These are phyloP conservation scores for Lantana camara DNA, from an alignment of 257 asterid species.

Conservation along the genomic window DNA sequence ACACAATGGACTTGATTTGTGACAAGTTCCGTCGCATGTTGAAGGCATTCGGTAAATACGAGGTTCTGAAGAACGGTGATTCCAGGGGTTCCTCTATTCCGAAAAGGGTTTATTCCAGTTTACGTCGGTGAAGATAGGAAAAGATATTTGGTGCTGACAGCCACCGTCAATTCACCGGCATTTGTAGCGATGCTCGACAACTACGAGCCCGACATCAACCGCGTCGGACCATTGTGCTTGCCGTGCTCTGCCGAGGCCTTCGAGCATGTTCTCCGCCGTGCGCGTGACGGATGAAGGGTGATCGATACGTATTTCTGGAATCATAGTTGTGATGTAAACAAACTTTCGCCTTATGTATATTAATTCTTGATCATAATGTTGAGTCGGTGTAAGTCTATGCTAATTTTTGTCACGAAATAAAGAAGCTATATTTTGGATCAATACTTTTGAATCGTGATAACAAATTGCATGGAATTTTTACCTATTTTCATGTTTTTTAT, in stretches of 20 bases:
- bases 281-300: background rate
- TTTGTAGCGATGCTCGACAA: background rate
- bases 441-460: no score
- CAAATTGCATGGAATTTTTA: no score
- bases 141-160: background rate
- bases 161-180: background rate
- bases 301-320: no score
- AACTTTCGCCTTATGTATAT: no score
- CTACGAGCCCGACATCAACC: background rate
- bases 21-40: background rate
- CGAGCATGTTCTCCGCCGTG: conserved; percentile 9
- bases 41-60: background rate
- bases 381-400: no score
- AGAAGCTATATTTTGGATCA: no score
- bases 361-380: no score
- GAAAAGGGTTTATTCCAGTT: conserved; percentile 1
- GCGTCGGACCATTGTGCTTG: background rate
- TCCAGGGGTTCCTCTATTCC: background rate
- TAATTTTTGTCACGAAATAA: no score
- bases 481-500: no score
- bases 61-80: background rate
- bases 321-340: no score
- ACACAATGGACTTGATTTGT: background rate
- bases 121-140: conserved; percentile 1
- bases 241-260: conserved; percentile 5